Evolutionary conservation across 768 basidiomycete genomes (phyloP).

Genomic region (Ephemerocybe angulata): DNA sequence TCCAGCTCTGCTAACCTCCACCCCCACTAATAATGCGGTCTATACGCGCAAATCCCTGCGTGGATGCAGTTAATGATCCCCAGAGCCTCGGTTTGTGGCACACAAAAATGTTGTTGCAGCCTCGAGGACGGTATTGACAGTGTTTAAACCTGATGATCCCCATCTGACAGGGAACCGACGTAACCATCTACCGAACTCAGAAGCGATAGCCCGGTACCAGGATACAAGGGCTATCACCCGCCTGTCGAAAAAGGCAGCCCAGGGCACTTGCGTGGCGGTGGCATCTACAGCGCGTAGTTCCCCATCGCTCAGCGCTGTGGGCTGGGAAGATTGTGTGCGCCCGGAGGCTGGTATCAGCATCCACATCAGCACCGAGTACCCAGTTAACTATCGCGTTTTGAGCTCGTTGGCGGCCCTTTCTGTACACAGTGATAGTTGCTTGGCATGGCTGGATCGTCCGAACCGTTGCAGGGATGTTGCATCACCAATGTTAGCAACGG

Average conservation of each 20-base stretch:
- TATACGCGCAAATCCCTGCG: constrained; percentile 1
- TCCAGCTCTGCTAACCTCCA: too few species aligned
- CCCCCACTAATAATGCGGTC: too few species aligned
- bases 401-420: neutral
- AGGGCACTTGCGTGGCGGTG: neutral
- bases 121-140: neutral
- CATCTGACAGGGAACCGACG: neutral
- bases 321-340: too few species aligned
- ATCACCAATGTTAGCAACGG: too few species aligned
- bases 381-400: neutral
- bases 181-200: neutral
- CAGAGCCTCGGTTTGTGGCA: too few species aligned
- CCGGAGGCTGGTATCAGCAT: too few species aligned
- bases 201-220: neutral
- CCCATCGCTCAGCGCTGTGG: neutral
- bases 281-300: neutral
- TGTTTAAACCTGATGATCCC: neutral
- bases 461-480: too few species aligned
- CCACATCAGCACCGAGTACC: neutral
- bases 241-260: neutral
- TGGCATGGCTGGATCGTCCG: too few species aligned
- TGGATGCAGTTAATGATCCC: constrained; percentile 1
- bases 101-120: neutral
- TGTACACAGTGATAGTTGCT: too few species aligned
- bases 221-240: neutral